Evolutionary conservation across 352 stramenopile genomes (phyloP), one percentile per base, ranked within the genome.

Genomic region (Phytophthora rubi): DNA sequence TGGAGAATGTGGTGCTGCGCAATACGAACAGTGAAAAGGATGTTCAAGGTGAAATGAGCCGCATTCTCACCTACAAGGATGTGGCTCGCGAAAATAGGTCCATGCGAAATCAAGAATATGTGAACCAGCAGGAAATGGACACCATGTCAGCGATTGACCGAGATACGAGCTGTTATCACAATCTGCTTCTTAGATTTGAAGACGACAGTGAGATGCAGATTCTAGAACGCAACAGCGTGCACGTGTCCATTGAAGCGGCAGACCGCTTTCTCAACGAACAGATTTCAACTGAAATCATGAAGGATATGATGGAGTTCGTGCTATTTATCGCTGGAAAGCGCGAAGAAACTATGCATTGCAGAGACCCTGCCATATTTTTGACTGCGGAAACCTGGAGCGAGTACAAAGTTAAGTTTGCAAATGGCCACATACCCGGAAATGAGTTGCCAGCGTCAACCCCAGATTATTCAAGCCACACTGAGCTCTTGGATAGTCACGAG

Each of bases 51-150:
- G 74, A 81, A 47, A 81, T 88, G 47, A 65, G 69, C n/a, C 77
- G 81, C 35, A 82, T 94, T 30, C 37, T 90, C 6, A 51, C 79
- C 9, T 95, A 90, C 81, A 93, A 92, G 53, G 74, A 89, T 23
- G 75, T 95, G 55, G 79, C 76, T 39, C 65, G 62, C 0, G 85
- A 90, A 67, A 95, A 95, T 47, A 75, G 86, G 10, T 55, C 62
- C 8, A 72, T 77, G 52, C 83, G 86, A 7, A 69, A 80, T 33
- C 63, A 72, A 59, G 72, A 79, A 26, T 94, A 95, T 52, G 53
- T 66, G 2, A 77, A 81, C 13, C 86, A 91, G 28, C 65, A 80
- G 10, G 72, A 84, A 37, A 65, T 71, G 18, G 86, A 94, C 48
- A 61, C 51, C 0, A 51, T 80, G 9, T 69, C 79, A 15, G 75